These are phyloP conservation scores for Amphibolis antarctica DNA, from an alignment of 106 monocot species.

Conservation along the genomic window DNA sequence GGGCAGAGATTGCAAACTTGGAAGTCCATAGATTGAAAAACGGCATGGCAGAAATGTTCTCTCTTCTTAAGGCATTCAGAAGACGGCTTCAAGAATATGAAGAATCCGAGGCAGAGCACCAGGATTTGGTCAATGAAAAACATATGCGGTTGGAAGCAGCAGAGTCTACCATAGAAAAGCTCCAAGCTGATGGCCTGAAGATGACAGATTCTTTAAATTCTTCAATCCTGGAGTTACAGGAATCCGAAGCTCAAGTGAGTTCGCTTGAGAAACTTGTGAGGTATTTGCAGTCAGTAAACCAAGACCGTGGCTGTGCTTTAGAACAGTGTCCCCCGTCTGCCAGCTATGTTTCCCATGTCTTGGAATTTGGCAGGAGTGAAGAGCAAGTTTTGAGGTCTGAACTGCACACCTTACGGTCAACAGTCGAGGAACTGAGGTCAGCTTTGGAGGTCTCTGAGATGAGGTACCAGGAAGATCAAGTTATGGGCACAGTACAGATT, in stretches of 20 bases:
- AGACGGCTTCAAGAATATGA: constrained; percentile 19
- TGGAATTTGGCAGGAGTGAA: neutral
- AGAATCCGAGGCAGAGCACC: constrained; percentile 25
- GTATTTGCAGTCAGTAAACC: constrained; percentile 23
- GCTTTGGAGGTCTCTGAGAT: constrained; percentile 29
- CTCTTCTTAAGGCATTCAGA: constrained; percentile 32
- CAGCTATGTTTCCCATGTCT: neutral
- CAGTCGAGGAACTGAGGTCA: constrained; percentile 25
- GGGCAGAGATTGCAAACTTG: constrained; percentile 15
- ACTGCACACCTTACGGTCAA: neutral
- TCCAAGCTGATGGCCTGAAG: constrained; percentile 37
- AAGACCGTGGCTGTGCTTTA: neutral
- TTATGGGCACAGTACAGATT: constrained; percentile 28
- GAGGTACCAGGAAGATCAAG: constrained; percentile 43
- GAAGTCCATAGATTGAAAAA: constrained; percentile 36
- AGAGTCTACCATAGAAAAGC: constrained; percentile 36
- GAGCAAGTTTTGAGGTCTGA: neutral
- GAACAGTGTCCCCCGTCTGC: no score
- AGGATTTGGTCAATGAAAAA: constrained; percentile 19
- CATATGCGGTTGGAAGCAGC: constrained; percentile 37
- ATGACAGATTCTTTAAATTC: constrained; percentile 35
- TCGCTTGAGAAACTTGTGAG: constrained; percentile 33
- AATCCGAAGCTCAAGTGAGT: constrained; percentile 23
- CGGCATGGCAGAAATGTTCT: constrained; percentile 25
- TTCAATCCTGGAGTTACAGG: constrained; percentile 38